A percentile compares a stretch with the other conserved stretches of the same genome.
Evolutionary conservation across 2,329 filamentous ascomycete genomes (phyloP).

Genomic region (Neopestalotiopsis clavispora): DNA sequence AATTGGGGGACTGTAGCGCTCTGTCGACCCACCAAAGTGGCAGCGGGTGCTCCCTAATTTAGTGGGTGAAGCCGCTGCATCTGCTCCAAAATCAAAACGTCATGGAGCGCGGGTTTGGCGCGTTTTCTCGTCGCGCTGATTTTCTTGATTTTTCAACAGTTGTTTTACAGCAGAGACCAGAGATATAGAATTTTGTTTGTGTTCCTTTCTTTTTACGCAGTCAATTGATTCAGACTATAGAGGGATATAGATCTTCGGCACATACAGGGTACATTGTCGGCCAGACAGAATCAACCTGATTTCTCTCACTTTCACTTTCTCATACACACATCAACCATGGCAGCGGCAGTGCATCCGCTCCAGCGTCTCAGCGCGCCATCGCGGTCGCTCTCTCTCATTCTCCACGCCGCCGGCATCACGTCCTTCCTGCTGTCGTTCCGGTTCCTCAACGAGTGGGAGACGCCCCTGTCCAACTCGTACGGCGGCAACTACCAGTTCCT

Average conservation of each 20-base stretch:
- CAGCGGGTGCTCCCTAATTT: background rate
- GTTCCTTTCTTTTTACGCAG: background rate
- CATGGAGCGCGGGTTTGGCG: background rate
- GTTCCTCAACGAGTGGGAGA: conserved; percentile 55
- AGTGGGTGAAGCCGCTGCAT: background rate
- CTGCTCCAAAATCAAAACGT: background rate
- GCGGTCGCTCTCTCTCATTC: conserved; percentile 62
- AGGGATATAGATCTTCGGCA: background rate
- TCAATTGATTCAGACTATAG: background rate
- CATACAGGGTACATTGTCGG: too few relatives aligned
- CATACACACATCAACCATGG: background rate
- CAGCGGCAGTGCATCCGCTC: conserved; percentile 57
- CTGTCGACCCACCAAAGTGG: background rate
- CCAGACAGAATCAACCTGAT: too few relatives aligned
- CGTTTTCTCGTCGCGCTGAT: background rate
- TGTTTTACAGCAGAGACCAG: background rate
- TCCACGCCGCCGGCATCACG: conserved; percentile 61
- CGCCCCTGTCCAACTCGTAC: conserved; percentile 60
- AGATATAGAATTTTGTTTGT: background rate
- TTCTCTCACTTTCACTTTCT: too few relatives aligned
- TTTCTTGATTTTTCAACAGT: background rate
- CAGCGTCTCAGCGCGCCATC: conserved; percentile 72
- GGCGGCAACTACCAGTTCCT: conserved; percentile 75
- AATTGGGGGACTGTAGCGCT: background rate
- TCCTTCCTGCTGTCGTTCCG: conserved; percentile 60